Conservation (phyloP, 352 stramenopile species). For the Globisporangium sylvaticum region DNA sequence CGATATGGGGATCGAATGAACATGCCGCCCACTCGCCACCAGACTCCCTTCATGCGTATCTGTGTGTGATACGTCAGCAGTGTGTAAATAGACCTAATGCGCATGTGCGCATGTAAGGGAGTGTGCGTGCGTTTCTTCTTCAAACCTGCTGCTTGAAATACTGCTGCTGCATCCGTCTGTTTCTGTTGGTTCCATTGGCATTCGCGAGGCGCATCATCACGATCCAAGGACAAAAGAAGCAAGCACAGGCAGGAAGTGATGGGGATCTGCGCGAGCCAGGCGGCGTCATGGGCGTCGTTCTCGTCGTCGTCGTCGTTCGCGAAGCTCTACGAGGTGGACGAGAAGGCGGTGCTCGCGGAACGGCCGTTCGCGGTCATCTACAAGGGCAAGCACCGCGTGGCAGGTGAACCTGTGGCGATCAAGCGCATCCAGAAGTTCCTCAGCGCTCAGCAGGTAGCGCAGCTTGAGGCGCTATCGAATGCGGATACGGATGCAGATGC, state of each 20-base stretch:
- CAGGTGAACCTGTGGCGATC: conserved; percentile 36
- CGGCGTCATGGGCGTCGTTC: background rate
- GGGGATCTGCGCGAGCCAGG: conserved; percentile 43
- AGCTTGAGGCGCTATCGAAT: conserved; percentile 1
- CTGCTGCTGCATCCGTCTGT: background rate
- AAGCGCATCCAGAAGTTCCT: conserved; percentile 58
- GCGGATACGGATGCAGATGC: background rate
- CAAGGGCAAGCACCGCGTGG: conserved; percentile 28
- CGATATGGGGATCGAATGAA: too few relatives aligned
- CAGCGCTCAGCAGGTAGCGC: background rate
- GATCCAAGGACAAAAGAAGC: background rate
- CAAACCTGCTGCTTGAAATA: background rate
- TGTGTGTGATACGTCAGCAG: too few relatives aligned
- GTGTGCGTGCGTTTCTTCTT: background rate
- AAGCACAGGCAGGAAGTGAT: conserved; percentile 16
- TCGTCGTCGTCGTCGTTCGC: conserved; percentile 24
- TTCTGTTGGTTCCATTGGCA: background rate
- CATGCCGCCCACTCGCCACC: too few relatives aligned
- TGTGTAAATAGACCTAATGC: too few relatives aligned
- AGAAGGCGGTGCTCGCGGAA: conserved; percentile 36
- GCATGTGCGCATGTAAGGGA: too few relatives aligned
- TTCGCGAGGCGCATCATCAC: background rate
- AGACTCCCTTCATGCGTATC: too few relatives aligned
- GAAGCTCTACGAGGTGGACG: conserved; percentile 41
- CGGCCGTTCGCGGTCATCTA: conserved; percentile 53